These are phyloP conservation scores for Trichoderma parareesei DNA, from an alignment of 495 filamentous ascomycete genomes.

Conservation along the genomic window DNA sequence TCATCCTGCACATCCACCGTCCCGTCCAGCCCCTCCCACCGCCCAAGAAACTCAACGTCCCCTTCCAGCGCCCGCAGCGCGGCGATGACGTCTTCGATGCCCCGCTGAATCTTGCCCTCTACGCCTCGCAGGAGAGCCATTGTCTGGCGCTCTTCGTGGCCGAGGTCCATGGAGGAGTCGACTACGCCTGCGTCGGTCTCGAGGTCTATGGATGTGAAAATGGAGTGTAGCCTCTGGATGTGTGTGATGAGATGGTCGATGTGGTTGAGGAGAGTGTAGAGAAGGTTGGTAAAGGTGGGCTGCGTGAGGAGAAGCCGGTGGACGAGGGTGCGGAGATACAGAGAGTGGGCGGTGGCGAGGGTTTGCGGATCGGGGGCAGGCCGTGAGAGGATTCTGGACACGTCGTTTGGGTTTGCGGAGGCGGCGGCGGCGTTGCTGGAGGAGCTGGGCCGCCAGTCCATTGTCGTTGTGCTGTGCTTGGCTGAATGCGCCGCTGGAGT, in stretches of 20 bases:
- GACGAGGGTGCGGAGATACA: slow-evolving; percentile 59
- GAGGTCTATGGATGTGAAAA: slow-evolving; percentile 66
- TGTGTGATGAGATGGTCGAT: slow-evolving; percentile 73
- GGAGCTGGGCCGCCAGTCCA: slow-evolving; percentile 5
- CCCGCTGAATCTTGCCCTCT: slow-evolving; percentile 44
- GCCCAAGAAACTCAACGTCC: slow-evolving; percentile 19
- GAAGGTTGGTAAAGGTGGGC: slow-evolving; percentile 54
- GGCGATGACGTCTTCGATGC: slow-evolving; percentile 54
- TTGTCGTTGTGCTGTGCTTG: slow-evolving; percentile 2
- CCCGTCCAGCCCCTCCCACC: slow-evolving; percentile 28
- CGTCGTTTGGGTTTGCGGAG: slow-evolving; percentile 12
- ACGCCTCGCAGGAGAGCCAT: slow-evolving; percentile 47
- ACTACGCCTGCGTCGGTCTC: slow-evolving; percentile 72
- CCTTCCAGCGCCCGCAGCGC: slow-evolving; percentile 33
- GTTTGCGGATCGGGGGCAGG: slow-evolving; percentile 64
- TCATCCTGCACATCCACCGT: slow-evolving; percentile 36
- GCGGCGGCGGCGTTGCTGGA: neutral
- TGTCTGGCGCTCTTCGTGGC: slow-evolving; percentile 57
- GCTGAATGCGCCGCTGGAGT: neutral
- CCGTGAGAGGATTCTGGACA: slow-evolving; percentile 14
- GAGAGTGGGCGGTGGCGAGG: slow-evolving; percentile 66
- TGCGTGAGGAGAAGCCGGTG: slow-evolving; percentile 66
- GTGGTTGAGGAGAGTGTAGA: slow-evolving; percentile 62
- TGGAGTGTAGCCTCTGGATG: slow-evolving; percentile 57
- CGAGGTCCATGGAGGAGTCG: slow-evolving; percentile 62